phyloP scores from a whole-genome alignment of 805 yeast genomes.

The Danielozyma ontarioensis region DNA sequence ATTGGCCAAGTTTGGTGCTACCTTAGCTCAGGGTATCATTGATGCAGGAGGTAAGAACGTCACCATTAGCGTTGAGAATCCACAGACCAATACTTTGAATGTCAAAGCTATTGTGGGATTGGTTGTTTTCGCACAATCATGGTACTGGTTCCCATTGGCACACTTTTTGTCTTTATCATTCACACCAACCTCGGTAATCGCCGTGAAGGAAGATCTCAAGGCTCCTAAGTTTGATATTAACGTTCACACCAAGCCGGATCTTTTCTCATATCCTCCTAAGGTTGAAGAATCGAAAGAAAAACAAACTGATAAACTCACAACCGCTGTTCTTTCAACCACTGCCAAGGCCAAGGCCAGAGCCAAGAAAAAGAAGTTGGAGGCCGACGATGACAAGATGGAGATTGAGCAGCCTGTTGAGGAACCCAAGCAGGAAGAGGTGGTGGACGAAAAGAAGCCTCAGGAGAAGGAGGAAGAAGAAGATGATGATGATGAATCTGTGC shows the following conservation, averaged over 20 bases:
- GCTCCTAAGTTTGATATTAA: conserved; percentile 79
- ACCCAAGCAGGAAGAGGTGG: conserved; percentile 13
- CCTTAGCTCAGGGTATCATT: conserved; percentile 93
- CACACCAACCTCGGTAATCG: conserved; percentile 86
- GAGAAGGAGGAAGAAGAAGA: conserved; percentile 22
- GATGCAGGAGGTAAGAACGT: conserved; percentile 99
- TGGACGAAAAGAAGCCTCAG: conserved; percentile 8
- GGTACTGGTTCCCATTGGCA: conserved; percentile 98
- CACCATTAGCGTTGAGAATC: conserved; percentile 85
- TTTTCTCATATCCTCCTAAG: conserved; percentile 88
- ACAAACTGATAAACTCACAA: conserved; percentile 82
- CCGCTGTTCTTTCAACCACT: conserved; percentile 93
- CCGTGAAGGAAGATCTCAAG: conserved; percentile 78
- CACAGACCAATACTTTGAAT: conserved; percentile 85
- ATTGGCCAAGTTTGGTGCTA: conserved; percentile 95
- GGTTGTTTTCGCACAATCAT: conserved; percentile 83
- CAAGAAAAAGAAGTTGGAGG: conserved; percentile 53
- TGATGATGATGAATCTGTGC: conserved; percentile 36
- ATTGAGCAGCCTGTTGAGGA: conserved; percentile 18
- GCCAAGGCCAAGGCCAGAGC: conserved; percentile 93
- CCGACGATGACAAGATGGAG: conserved; percentile 46
- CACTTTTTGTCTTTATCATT: conserved; percentile 90
- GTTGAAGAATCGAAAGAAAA: conserved; percentile 72
- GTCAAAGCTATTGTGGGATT: conserved; percentile 89
- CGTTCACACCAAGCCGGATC: conserved; percentile 74